Base-by-base conservation (phyloP, 129 eudicot species). In the Flaveria sonorensis region DNA sequence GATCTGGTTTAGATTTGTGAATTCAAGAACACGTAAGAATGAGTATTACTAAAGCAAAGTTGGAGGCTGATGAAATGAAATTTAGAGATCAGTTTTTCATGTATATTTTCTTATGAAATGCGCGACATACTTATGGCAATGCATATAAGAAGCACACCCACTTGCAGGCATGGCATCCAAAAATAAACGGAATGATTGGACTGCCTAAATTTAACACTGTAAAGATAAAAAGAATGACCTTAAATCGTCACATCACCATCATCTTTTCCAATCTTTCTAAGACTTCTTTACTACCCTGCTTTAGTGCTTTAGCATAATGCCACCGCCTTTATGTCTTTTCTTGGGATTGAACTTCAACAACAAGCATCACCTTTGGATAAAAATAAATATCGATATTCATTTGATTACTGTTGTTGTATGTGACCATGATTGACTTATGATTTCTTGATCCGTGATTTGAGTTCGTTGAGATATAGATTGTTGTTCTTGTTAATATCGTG, bases 241-340 rank as follows among this genome's bases (percentile, higher is more conserved):
- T 75, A 63, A 61, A 62, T 45, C 63, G 68, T 75, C 79, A 16
- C 59, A 61, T 24, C 30, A n/a, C 28, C 20, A 61, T 74, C 79
- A 16, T 74, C 19, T 57, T 13, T 43, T 45, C 16, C 71, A 11
- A 61, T 23, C 26, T 62, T 0, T 16, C 10, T 74, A 42, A 14
- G 15, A 13, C 60, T 55, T 21, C 16, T 53, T 59, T 43, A 28
- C 43, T 71, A 24, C 3, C 24, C 43, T 18, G 15, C 57, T 43
- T 74, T 61, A 20, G 59, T 46, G 30, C 4, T 36, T 36, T 36
- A 36, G 40, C 40, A 36, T 46, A 21, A 30, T 40, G n/a, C 45
- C 42, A 63, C 66, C 4, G 2, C 69, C 45, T 63, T 28, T 63
- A 63, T 30, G 69, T 63, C 45, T 30, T 63, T 28, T 62, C 21